Conservation (phyloP, 192 early-diverging fungal genomes). For the Backusella tuberculispora region DNA sequence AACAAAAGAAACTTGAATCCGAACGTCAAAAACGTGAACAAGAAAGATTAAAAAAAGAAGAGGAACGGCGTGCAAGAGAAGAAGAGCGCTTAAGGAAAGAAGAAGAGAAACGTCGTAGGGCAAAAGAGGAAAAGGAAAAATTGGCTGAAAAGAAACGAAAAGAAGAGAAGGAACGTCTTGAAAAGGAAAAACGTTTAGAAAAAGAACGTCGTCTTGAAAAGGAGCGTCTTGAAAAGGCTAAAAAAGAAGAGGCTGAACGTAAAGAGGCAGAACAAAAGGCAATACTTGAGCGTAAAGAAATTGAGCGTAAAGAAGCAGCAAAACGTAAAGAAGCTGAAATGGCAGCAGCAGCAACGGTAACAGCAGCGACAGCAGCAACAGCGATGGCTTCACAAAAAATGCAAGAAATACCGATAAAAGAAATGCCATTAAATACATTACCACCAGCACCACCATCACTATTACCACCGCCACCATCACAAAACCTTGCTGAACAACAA, state of each 20-base stretch:
- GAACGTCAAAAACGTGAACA: slow-evolving; percentile 47
- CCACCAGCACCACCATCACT: background rate
- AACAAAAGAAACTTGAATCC: slow-evolving; percentile 3
- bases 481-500: background rate
- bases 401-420: background rate
- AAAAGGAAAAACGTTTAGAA: background rate
- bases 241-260: background rate
- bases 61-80: slow-evolving; percentile 18
- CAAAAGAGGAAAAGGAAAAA: background rate
- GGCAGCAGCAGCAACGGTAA: background rate
- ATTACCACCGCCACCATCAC: background rate
- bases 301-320: background rate
- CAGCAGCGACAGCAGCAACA: background rate
- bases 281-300: background rate
- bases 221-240: background rate
- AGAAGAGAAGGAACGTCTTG: background rate
- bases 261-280: background rate
- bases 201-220: background rate
- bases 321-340: background rate
- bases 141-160: slow-evolving; percentile 3
- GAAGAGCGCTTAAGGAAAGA: slow-evolving; percentile 23
- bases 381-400: background rate
- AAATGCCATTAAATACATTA: background rate
- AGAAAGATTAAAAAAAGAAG: slow-evolving; percentile 39
- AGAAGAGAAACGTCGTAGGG: background rate